These are phyloP conservation scores for Flagelloscypha sp. DNA, from an alignment of 768 basidiomycete genomes.

Conservation along the genomic window DNA sequence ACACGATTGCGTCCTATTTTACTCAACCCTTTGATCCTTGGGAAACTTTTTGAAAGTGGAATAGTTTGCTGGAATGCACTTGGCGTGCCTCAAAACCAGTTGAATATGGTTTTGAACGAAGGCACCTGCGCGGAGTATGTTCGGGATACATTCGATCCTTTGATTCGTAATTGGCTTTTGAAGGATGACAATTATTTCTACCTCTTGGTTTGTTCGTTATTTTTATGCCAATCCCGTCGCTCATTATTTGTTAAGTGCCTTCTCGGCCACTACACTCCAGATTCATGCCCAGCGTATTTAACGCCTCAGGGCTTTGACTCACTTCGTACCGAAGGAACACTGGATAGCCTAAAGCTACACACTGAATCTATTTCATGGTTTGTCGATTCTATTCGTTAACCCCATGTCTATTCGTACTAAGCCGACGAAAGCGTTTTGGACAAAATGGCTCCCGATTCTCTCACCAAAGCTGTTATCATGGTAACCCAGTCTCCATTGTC, in stretches of 20 bases:
- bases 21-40: slow-evolving; percentile 48
- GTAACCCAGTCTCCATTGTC: slow-evolving; percentile 24
- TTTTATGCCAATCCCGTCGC: slow-evolving; percentile 2
- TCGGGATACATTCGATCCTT: slow-evolving; percentile 42
- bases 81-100: slow-evolving; percentile 67
- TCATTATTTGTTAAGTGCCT: slow-evolving; percentile 21
- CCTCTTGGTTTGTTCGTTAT: slow-evolving; percentile 31
- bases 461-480: slow-evolving; percentile 52
- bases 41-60: slow-evolving; percentile 41
- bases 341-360: slow-evolving; percentile 58
- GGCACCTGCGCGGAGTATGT: slow-evolving; percentile 38
- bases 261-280: slow-evolving; percentile 46
- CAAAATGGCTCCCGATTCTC: slow-evolving; percentile 30
- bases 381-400: background rate
- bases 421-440: slow-evolving; percentile 4
- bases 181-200: slow-evolving; percentile 65
- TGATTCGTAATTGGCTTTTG: slow-evolving; percentile 38
- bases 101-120: slow-evolving; percentile 49
- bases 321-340: slow-evolving; percentile 36
- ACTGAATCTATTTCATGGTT: slow-evolving; percentile 55
- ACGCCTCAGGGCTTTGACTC: slow-evolving; percentile 50
- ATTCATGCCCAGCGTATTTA: slow-evolving; percentile 58
- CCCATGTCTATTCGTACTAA: background rate
- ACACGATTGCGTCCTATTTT: slow-evolving; percentile 53
- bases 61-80: slow-evolving; percentile 71